Evolutionary conservation across 371 early-diverging fungal genomes (phyloP).

Genomic region (Dichotomocladium elegans): DNA sequence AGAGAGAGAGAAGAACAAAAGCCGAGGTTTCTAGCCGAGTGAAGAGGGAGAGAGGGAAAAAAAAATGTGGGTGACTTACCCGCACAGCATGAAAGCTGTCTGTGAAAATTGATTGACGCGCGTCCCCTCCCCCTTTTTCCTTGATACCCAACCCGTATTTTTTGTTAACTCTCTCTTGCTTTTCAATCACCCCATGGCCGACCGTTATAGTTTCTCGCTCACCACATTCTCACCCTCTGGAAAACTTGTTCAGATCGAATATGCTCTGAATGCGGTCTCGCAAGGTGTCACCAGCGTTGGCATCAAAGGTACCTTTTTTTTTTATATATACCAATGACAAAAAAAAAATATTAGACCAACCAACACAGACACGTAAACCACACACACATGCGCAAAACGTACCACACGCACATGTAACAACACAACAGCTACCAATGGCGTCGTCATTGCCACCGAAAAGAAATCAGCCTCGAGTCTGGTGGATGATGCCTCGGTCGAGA

Average conservation of each 20-base stretch:
- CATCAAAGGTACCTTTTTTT: conserved; percentile 79
- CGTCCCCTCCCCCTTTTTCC: too few species aligned
- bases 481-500: conserved; percentile 86
- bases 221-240: conserved; percentile 99
- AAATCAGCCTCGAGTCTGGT: conserved; percentile 91
- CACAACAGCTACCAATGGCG: conserved; percentile 86
- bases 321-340: not conserved
- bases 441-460: conserved; percentile 98
- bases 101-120: too few species aligned
- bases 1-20: too few species aligned
- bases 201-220: conserved; percentile 92
- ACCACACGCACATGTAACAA: not conserved
- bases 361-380: not conserved
- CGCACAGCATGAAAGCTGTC: too few species aligned
- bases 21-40: too few species aligned
- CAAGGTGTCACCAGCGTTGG: conserved; percentile 97
- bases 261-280: conserved; percentile 95
- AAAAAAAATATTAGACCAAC: not conserved
- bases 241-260: conserved; percentile 98
- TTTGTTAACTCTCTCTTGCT: too few species aligned
- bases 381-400: too few species aligned
- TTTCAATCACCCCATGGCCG: too few species aligned
- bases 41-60: too few species aligned
- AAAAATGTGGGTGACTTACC: too few species aligned
- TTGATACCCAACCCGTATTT: too few species aligned